Percentiles rank a stretch among this genome's conserved stretches.
Conservation (phyloP, 176 grass and related monocot species). For the Puya raimondii region DNA sequence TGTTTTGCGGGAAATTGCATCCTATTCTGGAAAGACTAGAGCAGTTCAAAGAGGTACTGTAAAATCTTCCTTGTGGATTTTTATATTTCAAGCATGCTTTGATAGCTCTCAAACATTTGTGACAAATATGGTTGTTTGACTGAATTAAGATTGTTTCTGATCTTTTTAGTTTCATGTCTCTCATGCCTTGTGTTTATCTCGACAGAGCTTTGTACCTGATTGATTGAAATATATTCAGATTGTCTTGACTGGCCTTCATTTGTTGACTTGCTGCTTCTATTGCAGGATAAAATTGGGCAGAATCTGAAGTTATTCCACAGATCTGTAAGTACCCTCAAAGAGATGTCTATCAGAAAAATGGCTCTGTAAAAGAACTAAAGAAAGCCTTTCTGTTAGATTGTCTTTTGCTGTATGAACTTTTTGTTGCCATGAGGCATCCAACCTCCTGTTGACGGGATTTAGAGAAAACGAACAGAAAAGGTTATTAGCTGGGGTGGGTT, state of each 20-base stretch:
- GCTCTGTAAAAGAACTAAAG: constrained; percentile 21
- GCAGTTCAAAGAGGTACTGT: constrained; percentile 75
- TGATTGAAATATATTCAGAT: not conserved
- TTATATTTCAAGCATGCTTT: too few relatives aligned
- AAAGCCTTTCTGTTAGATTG: too few relatives aligned
- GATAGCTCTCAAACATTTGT: too few relatives aligned
- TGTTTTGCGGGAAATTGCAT: constrained; percentile 55
- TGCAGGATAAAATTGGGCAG: constrained; percentile 77
- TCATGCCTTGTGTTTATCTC: not conserved
- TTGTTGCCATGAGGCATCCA: not conserved
- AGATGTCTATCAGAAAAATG: constrained; percentile 70
- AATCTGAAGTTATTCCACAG: constrained; percentile 78
- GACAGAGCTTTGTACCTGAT: not conserved
- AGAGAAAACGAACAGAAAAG: not conserved
- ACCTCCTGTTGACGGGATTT: not conserved
- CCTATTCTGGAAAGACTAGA: constrained; percentile 73
- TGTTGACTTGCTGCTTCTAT: not conserved
- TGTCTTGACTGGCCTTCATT: not conserved
- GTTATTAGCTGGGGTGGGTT: too few relatives aligned
- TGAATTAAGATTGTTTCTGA: too few relatives aligned
- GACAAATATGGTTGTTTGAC: too few relatives aligned
- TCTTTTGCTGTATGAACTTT: too few relatives aligned
- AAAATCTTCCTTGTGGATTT: not conserved
- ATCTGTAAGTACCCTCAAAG: constrained; percentile 66
- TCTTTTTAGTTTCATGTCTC: too few relatives aligned